Evolutionary conservation across 2,329 filamentous ascomycete species (phyloP).

Genomic region (Diplodia scrobiculata): DNA sequence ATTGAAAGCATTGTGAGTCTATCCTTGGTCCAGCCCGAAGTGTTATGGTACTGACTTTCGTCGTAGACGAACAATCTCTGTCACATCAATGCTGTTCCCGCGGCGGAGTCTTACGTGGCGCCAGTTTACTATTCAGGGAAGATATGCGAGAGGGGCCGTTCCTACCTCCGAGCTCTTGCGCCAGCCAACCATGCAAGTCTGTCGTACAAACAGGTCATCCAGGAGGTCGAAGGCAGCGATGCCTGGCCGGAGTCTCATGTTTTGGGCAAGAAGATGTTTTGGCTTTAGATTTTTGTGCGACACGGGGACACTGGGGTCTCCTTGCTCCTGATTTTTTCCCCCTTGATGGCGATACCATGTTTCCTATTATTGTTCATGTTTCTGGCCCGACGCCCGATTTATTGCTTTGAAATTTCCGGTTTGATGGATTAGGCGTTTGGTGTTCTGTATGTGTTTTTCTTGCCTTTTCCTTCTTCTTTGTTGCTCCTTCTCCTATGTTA

Average conservation of each 20-base stretch:
- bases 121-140: not conserved
- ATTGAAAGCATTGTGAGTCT: not conserved
- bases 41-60: not conserved
- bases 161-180: not conserved
- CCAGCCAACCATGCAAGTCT: not conserved
- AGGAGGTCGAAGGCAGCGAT: not conserved
- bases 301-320: not conserved
- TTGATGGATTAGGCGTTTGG: not conserved
- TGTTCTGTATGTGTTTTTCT: not conserved
- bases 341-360: not conserved
- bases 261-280: slow-evolving; percentile 3
- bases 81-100: not conserved
- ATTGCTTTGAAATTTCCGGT: not conserved
- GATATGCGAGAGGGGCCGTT: not conserved
- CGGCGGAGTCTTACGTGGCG: slow-evolving; percentile 1
- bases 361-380: not conserved
- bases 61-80: not conserved
- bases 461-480: not conserved
- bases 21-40: not conserved
- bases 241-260: not conserved
- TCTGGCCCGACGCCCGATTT: not conserved
- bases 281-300: not conserved
- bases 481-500: not conserved
- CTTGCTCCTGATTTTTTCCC: not conserved
- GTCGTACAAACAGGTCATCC: not conserved